Conservation (phyloP, 805 yeast genomes). For the Lipomyces sp. region DNA sequence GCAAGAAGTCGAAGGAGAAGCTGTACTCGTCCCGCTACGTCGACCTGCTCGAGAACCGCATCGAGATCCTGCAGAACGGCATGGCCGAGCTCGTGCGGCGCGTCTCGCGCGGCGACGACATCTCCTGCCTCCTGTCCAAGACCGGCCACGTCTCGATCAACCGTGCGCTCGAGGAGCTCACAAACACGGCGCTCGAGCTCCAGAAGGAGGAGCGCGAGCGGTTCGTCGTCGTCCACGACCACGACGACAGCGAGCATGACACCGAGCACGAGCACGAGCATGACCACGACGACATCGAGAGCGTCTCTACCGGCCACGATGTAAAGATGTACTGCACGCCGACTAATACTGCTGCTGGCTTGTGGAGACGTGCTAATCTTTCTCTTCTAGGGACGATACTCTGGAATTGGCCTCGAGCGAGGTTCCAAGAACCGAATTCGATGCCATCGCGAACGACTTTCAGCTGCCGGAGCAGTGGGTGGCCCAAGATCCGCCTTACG, state of each 20-base stretch:
- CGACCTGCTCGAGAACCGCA: slow-evolving; percentile 58
- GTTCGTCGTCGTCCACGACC: slow-evolving; percentile 15
- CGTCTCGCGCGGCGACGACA: slow-evolving; percentile 27
- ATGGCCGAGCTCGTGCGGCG: slow-evolving; percentile 30
- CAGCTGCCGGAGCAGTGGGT: too few relatives aligned
- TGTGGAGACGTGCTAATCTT: not conserved
- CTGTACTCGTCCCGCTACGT: slow-evolving; percentile 54
- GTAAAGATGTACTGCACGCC: not conserved
- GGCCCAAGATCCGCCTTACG: too few relatives aligned
- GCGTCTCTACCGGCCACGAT: not conserved
- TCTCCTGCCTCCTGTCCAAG: slow-evolving; percentile 22
- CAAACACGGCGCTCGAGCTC: slow-evolving; percentile 17
- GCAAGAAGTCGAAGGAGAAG: slow-evolving; percentile 53
- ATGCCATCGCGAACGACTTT: too few relatives aligned
- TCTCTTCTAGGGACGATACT: not conserved
- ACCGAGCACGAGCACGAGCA: slow-evolving; percentile 24
- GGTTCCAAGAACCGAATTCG: too few relatives aligned
- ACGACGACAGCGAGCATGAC: slow-evolving; percentile 24
- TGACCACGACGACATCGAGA: slow-evolving; percentile 7
- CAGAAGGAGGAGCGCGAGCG: slow-evolving; percentile 24
- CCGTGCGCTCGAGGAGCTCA: slow-evolving; percentile 30
- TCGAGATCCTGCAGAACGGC: slow-evolving; percentile 44
- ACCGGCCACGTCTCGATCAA: slow-evolving; percentile 31
- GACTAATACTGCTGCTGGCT: not conserved
- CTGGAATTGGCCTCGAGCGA: not conserved